Percentiles rank a stretch among this genome's conserved stretches.
Evolutionary conservation across 371 early-diverging fungal species (phyloP).

Genomic region (Chytridiales sp.): DNA sequence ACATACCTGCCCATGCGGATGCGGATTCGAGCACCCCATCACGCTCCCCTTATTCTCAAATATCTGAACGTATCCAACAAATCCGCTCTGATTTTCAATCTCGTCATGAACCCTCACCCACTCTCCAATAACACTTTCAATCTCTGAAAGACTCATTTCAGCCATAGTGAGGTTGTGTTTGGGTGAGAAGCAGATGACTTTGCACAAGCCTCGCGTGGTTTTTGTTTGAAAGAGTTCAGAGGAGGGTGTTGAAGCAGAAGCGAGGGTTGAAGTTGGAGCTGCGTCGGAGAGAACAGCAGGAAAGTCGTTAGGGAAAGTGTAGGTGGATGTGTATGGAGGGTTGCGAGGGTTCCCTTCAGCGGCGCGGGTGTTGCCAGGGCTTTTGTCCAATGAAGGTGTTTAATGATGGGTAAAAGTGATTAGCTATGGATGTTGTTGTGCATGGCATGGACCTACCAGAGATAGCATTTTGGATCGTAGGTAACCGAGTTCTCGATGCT

Average conservation of each 20-base stretch:
- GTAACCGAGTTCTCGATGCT: slow-evolving; percentile 51
- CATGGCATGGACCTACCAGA: slow-evolving; percentile 49
- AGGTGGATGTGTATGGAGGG: slow-evolving; percentile 73
- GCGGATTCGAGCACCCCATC: slow-evolving; percentile 96
- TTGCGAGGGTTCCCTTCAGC: slow-evolving; percentile 62
- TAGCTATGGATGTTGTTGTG: neutral
- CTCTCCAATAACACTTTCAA: slow-evolving; percentile 65
- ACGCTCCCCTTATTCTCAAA: slow-evolving; percentile 96
- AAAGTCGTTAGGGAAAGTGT: slow-evolving; percentile 58
- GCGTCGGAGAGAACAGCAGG: slow-evolving; percentile 5
- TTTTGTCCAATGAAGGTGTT: neutral
- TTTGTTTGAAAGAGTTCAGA: slow-evolving; percentile 45
- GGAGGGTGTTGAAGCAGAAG: neutral
- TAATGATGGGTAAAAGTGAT: neutral
- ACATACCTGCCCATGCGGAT: slow-evolving; percentile 65
- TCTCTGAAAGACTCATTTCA: slow-evolving; percentile 67
- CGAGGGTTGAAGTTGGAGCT: neutral
- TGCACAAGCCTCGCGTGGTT: slow-evolving; percentile 76
- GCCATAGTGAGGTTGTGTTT: slow-evolving; percentile 86
- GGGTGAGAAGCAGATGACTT: slow-evolving; percentile 88
- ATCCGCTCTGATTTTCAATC: slow-evolving; percentile 13
- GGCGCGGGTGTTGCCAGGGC: slow-evolving; percentile 66
- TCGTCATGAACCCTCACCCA: slow-evolving; percentile 57
- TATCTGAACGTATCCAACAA: slow-evolving; percentile 78
- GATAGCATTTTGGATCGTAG: slow-evolving; percentile 80